Percentiles rank a stretch among this genome's conserved stretches.
phyloP scores from a whole-genome alignment of 371 early-diverging fungal genomes.

The Mortierella sp. region DNA sequence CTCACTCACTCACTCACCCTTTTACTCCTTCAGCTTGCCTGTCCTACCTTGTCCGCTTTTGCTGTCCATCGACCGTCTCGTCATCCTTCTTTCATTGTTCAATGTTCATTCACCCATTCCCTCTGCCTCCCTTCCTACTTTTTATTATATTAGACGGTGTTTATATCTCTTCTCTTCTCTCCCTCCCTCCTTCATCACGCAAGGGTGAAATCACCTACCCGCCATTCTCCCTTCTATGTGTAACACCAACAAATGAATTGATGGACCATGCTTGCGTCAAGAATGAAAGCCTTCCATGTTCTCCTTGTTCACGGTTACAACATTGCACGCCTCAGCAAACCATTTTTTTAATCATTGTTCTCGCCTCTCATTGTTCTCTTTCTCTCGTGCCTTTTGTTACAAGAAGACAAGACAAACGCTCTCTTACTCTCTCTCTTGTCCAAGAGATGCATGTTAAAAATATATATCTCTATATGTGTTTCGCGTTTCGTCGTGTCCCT shows the following conservation, averaged over 20 bases:
- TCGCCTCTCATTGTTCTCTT: not conserved
- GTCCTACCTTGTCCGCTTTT: not conserved
- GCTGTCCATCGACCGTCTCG: not conserved
- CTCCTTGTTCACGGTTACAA: not conserved
- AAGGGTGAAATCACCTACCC: not conserved
- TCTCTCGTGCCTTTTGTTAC: not conserved
- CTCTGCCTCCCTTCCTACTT: not conserved
- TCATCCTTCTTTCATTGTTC: not conserved
- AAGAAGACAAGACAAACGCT: not conserved
- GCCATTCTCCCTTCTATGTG: not conserved
- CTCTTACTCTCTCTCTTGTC: not conserved
- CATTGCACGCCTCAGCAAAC: not conserved
- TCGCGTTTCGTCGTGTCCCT: conserved; percentile 1
- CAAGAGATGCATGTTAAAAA: not conserved
- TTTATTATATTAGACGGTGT: too few relatives aligned
- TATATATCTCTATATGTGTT: not conserved
- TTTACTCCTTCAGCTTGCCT: not conserved
- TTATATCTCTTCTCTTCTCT: not conserved
- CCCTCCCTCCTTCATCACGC: not conserved
- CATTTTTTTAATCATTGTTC: not conserved
- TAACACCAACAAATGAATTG: too few relatives aligned
- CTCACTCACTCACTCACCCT: not conserved
- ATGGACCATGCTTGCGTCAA: too few relatives aligned
- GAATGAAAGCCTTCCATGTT: not conserved
- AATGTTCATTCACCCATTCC: not conserved